Evolutionary conservation across 768 basidiomycete species (phyloP).

Genomic region (Ephemerocybe angulata): DNA sequence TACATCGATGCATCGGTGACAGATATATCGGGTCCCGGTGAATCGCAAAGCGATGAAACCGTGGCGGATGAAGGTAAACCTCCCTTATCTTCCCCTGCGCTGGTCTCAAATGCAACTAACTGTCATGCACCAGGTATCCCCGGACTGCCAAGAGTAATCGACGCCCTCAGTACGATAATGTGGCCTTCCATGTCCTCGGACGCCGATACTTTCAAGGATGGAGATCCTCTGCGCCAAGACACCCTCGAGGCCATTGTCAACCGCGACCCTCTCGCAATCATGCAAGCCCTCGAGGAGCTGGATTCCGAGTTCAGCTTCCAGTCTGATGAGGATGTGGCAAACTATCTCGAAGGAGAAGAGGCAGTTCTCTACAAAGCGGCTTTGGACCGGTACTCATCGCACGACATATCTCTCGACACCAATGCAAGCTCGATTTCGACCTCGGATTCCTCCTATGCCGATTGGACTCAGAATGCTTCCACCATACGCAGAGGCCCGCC

Average conservation of each 20-base stretch:
- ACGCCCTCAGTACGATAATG: constrained; percentile 83
- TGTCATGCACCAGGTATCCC: constrained; percentile 38
- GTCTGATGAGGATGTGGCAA: neutral
- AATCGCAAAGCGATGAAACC: constrained; percentile 5
- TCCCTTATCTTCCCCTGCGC: neutral
- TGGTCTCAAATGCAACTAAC: neutral
- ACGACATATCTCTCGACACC: neutral
- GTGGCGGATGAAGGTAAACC: constrained; percentile 22
- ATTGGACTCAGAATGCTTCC: no score
- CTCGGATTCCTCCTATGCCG: neutral
- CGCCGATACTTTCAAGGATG: constrained; percentile 22
- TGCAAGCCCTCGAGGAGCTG: constrained; percentile 9
- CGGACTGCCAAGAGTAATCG: constrained; percentile 62
- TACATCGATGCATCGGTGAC: constrained; percentile 57
- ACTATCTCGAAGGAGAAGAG: constrained; percentile 8
- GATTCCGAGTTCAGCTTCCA: constrained; percentile 10
- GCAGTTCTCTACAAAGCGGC: neutral
- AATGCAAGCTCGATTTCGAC: neutral
- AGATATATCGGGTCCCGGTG: neutral
- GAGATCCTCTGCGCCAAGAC: neutral
- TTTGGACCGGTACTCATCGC: neutral
- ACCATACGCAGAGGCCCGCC: no score
- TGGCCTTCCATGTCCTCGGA: constrained; percentile 73
- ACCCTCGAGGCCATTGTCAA: constrained; percentile 10
- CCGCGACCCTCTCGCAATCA: constrained; percentile 8